Conservation (phyloP, 1,284 basidiomycete genomes). For the Tilletia setariae region DNA sequence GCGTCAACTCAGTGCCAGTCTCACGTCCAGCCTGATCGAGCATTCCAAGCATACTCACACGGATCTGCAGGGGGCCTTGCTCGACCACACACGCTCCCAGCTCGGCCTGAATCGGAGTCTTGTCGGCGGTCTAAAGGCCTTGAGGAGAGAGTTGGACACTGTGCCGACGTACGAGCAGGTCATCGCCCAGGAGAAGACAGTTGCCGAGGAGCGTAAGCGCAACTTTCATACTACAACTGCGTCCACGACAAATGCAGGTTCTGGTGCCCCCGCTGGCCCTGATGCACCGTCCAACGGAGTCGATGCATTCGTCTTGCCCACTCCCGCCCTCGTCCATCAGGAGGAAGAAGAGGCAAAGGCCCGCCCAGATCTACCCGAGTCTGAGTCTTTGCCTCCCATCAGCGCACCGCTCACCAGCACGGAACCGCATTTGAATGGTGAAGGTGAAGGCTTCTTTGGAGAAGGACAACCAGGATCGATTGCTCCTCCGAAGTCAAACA, state of each 20-base stretch:
- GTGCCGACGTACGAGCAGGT: not conserved
- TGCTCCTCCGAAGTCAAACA: not conserved
- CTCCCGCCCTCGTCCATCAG: not conserved
- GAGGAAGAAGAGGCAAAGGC: not conserved
- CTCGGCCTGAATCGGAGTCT: constrained; percentile 7
- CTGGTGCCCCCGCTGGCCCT: not conserved
- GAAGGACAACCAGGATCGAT: not conserved
- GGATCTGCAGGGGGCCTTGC: constrained; percentile 39
- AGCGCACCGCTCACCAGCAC: not conserved
- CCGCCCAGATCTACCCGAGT: not conserved
- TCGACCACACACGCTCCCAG: constrained; percentile 27
- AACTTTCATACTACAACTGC: not conserved
- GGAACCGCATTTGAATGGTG: not conserved
- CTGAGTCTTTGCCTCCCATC: not conserved
- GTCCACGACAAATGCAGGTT: not conserved
- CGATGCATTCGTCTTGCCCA: too few relatives aligned
- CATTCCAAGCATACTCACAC: constrained; percentile 44
- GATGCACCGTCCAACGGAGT: not conserved
- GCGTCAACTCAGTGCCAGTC: constrained; percentile 28
- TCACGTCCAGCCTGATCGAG: constrained; percentile 37
- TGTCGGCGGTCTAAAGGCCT: constrained; percentile 5
- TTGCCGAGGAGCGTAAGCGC: constrained; percentile 3
- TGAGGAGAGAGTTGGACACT: constrained; percentile 6
- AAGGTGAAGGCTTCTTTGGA: not conserved
- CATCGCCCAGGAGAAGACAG: not conserved